Base-by-base conservation (phyloP, 2,329 filamentous ascomycete genomes). In the Biscogniauxia mediterranea region DNA sequence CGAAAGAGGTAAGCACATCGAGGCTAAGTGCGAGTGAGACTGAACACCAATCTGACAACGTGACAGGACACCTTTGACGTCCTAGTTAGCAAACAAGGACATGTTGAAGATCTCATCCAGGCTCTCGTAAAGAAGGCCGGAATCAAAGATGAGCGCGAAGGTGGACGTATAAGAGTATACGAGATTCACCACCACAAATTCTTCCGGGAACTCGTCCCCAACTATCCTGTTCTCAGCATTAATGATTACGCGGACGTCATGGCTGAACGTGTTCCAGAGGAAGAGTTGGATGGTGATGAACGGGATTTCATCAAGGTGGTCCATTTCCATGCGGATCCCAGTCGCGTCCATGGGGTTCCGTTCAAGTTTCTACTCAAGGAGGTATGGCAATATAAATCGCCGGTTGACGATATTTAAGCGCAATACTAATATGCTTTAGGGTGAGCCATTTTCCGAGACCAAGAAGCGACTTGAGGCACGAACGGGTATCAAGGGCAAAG, bases 401-500 rank as follows among this genome's bases (percentile, higher is more conserved):
- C 11, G 17, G 17, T 28, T 52, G 20, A 52, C 6, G 50, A 5
- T n/a, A 25, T 25, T 25, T 32, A 23, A 5, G 38, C 13, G 19
- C 21, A 49, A n/a, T 60, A 25, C 55, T 59, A 61, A 73, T 57
- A 57, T 70, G 70, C 67, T 60, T 8, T 56, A 94, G 87, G 91
- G 88, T 58, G 95, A 99, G 75, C 82, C 83, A 49, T 98, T 99
- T 77, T 88, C 87, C 61, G 92, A 98, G 38, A 97, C 93, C 52
- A 97, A 94, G 80, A 92, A 96, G 78, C 88, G 95, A n/a, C 81
- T 99, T 3, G 93, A 95, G 69, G 94, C 93, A 76, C 85, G 94
- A 61, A 97, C 92, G 0, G 93, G 93, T 25, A 89, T 99, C 78
- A 97, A 97, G 78, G 96, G 95, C 76, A 99, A 99, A 82, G 92